A percentile compares a stretch with the other conserved stretches of the same genome.
Conservation (phyloP, 805 yeast genomes). For the Myxozyma vanderwaltii region DNA sequence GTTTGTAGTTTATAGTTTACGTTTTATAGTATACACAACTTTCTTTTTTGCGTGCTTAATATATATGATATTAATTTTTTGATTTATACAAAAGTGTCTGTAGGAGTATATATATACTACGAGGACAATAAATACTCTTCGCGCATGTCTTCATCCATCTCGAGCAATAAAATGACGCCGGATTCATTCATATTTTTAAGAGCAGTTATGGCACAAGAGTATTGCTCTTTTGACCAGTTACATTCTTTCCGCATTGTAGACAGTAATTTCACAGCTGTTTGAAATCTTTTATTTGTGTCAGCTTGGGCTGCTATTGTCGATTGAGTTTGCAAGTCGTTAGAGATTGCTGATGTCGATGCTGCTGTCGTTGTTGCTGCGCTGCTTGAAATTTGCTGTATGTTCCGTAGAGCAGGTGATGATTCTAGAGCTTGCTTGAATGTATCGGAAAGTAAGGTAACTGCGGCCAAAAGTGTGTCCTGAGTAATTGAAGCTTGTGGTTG, state of each 20-base stretch:
- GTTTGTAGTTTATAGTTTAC: too few species aligned
- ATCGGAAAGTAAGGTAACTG: constrained; percentile 14
- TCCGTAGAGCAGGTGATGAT: not conserved
- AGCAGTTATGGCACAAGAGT: constrained; percentile 14
- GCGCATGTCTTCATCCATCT: constrained; percentile 29
- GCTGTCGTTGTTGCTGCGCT: not conserved
- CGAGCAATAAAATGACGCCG: constrained; percentile 22
- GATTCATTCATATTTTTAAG: constrained; percentile 19
- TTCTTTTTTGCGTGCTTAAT: not conserved
- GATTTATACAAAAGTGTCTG: not conserved
- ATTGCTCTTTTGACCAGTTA: constrained; percentile 20
- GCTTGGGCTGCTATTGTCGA: not conserved
- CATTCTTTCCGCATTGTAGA: constrained; percentile 24
- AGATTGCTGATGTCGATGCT: not conserved
- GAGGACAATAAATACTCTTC: constrained; percentile 20
- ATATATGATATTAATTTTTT: not conserved
- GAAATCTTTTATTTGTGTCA: constrained; percentile 2
- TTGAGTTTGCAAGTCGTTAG: not conserved
- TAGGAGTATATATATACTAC: not conserved
- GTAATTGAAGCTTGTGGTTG: not conserved
- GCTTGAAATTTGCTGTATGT: not conserved
- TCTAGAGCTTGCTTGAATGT: constrained; percentile 14
- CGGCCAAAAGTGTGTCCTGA: constrained; percentile 11
- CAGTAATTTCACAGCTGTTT: constrained; percentile 7
- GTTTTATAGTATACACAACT: too few species aligned